Conservation (phyloP, 441 rosid species). For the Kokia cookei region DNA sequence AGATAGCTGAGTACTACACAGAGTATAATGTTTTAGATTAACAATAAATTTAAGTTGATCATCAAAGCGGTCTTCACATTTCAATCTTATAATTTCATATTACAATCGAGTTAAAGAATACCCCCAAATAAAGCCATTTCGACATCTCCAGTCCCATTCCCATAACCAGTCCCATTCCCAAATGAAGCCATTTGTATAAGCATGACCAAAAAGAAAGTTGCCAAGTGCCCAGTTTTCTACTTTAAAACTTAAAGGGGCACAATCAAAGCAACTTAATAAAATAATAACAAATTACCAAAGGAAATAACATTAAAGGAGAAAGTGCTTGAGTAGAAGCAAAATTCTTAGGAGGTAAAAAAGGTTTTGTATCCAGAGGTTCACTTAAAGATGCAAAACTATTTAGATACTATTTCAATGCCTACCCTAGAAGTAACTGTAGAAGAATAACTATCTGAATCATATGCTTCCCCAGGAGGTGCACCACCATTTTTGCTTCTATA, state of each 20-base stretch:
- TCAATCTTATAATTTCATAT: not conserved
- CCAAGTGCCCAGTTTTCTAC: not conserved
- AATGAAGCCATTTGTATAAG: not conserved
- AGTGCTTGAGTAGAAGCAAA: not conserved
- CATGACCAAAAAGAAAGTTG: not conserved
- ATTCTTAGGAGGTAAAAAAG: not conserved
- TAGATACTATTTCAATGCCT: slow-evolving; percentile 14
- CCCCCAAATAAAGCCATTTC: not conserved
- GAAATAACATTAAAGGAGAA: not conserved
- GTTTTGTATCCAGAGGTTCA: not conserved
- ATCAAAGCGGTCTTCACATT: not conserved
- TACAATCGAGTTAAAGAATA: not conserved
- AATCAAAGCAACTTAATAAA: not conserved
- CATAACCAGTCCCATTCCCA: not conserved
- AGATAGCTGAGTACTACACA: slow-evolving; percentile 11
- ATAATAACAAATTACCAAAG: not conserved
- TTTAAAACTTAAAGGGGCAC: not conserved
- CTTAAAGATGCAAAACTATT: slow-evolving; percentile 25
- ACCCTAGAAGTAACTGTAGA: slow-evolving; percentile 22
- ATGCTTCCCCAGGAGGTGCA: slow-evolving; percentile 17
- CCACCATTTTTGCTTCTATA: slow-evolving; percentile 24
- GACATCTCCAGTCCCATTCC: not conserved
- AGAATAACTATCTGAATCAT: slow-evolving; percentile 24
- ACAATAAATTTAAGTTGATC: not conserved
- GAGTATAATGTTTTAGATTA: not conserved